Conservation (phyloP, 176 grass and related monocot species). For the Metroxylon sagu region DNA sequence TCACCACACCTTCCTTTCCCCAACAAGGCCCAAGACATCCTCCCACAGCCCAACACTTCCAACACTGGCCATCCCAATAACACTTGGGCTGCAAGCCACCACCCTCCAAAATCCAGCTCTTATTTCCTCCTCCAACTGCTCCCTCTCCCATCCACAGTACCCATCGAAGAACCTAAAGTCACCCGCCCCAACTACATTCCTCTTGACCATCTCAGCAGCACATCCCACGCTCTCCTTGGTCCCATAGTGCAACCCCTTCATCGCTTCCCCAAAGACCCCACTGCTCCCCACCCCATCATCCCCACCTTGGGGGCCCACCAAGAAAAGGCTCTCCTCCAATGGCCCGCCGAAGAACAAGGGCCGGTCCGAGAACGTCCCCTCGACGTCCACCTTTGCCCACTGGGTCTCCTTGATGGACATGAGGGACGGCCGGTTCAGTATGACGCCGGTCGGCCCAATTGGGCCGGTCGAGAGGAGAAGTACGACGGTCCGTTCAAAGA, state of each 20-base stretch:
- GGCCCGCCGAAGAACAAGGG: conserved; percentile 89
- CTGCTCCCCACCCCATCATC: conserved; percentile 27
- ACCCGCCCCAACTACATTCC: conserved; percentile 43
- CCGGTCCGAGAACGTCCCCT: conserved; percentile 42
- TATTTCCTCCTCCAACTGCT: conserved; percentile 67
- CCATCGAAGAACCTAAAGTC: conserved; percentile 89
- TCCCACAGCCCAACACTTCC: conserved; percentile 64
- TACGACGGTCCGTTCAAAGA: conserved; percentile 90
- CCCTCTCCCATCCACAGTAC: conserved; percentile 71
- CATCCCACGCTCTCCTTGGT: conserved; percentile 67
- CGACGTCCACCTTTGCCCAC: conserved; percentile 39
- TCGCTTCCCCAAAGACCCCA: conserved; percentile 83
- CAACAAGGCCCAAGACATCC: conserved; percentile 59
- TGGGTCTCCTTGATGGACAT: conserved; percentile 95
- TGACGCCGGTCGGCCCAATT: conserved; percentile 60
- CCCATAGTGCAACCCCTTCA: conserved; percentile 71
- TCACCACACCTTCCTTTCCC: conserved; percentile 62
- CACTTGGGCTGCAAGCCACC: conserved; percentile 74
- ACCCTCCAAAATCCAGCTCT: conserved; percentile 58
- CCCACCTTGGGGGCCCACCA: conserved; percentile 34
- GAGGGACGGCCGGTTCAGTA: conserved; percentile 81
- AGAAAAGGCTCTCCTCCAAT: conserved; percentile 67
- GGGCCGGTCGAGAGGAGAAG: conserved; percentile 56
- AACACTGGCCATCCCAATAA: conserved; percentile 32
- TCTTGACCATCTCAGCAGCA: conserved; percentile 78